Evolutionary conservation across 345 rosid species (phyloP).

Genomic region (Eucalyptus erythrocorys): DNA sequence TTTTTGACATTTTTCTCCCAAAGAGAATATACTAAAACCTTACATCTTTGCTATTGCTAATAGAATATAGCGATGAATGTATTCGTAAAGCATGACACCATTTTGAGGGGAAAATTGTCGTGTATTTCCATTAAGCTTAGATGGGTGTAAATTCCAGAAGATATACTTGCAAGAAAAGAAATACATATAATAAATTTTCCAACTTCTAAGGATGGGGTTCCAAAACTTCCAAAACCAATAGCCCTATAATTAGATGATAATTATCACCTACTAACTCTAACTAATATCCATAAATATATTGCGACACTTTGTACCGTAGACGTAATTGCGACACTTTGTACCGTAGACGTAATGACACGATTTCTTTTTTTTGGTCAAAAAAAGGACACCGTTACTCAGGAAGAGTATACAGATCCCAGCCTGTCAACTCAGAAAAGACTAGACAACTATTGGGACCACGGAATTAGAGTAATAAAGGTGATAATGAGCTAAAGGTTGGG

Average conservation of each 20-base stretch:
- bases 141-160: background rate
- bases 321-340: background rate
- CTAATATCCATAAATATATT: background rate
- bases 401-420: background rate
- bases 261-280: background rate
- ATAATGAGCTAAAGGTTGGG: background rate
- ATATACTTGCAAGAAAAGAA: background rate
- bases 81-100: background rate
- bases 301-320: background rate
- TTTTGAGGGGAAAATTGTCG: background rate
- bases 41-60: background rate
- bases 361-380: background rate
- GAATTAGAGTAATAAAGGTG: background rate
- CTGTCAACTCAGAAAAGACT: background rate
- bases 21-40: background rate
- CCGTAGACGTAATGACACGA: background rate
- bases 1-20: no score
- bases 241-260: background rate
- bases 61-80: background rate
- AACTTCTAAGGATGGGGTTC: background rate
- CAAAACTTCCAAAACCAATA: background rate
- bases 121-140: background rate
- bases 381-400: background rate
- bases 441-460: background rate
- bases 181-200: background rate